phyloP scores from a whole-genome alignment of 2,329 filamentous ascomycete genomes.

The Aspergillus ibericus region DNA sequence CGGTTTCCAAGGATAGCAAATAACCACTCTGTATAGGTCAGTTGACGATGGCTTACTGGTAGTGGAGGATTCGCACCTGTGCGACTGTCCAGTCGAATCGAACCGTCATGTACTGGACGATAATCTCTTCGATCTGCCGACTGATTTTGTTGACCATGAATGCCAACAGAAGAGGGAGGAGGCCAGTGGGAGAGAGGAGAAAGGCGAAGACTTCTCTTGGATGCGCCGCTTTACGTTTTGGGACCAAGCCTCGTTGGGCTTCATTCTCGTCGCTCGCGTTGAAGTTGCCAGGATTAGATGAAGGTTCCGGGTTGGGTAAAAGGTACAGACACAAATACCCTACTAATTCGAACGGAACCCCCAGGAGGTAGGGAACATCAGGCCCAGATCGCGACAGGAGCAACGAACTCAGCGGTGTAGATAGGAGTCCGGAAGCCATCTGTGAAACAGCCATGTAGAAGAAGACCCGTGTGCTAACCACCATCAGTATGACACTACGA shows the following conservation, averaged over 20 bases:
- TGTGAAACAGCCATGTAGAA: not conserved
- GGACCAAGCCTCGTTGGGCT: not conserved
- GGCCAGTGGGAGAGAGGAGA: not conserved
- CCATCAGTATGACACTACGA: not conserved
- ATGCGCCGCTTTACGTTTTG: not conserved
- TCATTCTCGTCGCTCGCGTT: not conserved
- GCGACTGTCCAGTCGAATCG: not conserved
- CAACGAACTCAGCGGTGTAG: not conserved
- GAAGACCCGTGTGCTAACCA: not conserved
- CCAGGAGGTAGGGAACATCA: not conserved
- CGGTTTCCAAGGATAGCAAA: not conserved
- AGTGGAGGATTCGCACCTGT: not conserved
- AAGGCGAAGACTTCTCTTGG: not conserved
- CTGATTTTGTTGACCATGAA: not conserved
- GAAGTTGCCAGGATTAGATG: not conserved
- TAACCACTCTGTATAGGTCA: not conserved
- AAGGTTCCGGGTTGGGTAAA: not conserved
- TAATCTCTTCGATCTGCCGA: not conserved
- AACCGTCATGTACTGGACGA: not conserved
- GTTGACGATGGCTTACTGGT: not conserved
- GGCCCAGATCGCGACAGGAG: not conserved
- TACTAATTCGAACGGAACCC: not conserved
- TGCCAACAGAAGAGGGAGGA: not conserved
- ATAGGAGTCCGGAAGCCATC: not conserved
- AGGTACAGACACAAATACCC: not conserved